Base-by-base conservation (phyloP, 2,329 filamentous ascomycete genomes). In the Arthrinium phaeospermum region DNA sequence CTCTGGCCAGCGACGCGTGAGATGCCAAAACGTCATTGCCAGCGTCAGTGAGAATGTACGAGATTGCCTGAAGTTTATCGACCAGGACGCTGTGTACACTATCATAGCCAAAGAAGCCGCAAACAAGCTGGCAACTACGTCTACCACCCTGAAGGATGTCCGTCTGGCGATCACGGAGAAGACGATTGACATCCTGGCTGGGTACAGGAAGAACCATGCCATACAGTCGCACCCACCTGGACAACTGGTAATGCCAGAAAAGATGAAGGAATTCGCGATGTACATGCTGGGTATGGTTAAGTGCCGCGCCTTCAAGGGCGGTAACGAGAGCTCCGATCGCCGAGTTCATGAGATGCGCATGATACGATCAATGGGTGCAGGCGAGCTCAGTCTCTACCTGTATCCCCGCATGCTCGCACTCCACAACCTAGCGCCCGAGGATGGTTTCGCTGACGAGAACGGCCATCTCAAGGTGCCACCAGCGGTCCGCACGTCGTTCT, bases 211-310 rank as follows among this genome's bases (percentile, higher is more conserved):
- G 84, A 93, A 98, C 82, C 96, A 96, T 77, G 93, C 94, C 6
- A 86, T 90, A 2, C 93, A 93, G 72, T 90, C 91, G 3, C 94
- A 97, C 79, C 96, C 96, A 12, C 94, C 95, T 1, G 94, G 95
- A 6, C 95, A 99, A 82, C 90, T 99, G 44, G 95, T 99, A 44
- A 91, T 99, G 83, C 96, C 96, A 0, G 96, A 99, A 83, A 94
- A 96, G 76, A 89, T 99, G 44, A 98, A 98, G 81, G 96, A 99
- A 81, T 95, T 98, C 78, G 91, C 93, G 78, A 98, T 99, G 95
- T 98, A 96, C 82, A 94, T 97, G 83, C 91, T 99, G 13, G 92
- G 93, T 68, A 85, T 98, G 75, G 85, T 97, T 80, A 99, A 99
- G 83, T 95, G 91, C 72, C 91, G 96, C 72, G 95, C 96, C 3